Base-by-base conservation (phyloP, 2,329 filamentous ascomycete species). In the Colletotrichum simmondsii region DNA sequence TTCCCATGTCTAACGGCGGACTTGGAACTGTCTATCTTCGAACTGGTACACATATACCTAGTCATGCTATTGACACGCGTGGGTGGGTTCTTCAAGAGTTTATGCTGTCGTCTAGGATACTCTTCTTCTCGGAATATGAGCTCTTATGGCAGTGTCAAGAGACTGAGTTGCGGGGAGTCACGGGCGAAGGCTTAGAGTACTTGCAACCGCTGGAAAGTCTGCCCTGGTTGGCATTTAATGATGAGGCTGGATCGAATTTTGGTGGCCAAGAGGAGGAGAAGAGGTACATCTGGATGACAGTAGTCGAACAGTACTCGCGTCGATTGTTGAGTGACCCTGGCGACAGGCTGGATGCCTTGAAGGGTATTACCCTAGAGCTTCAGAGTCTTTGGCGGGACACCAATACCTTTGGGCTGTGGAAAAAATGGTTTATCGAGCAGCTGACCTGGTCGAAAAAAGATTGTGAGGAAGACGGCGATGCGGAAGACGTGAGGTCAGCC, bases 51-150 rank as follows among this genome's bases (percentile, higher is more conserved):
- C 6, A 73, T 63, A 37, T 6, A 1, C 68, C 71, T 1, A 32
- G 8, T 3, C 71, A 73, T 59, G 46, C 35, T 0, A n/a, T 76
- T 5, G 75, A 76, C 8, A 19, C 58, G 32, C 65, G 75, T 8
- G 75, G 74, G 1, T 77, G 75, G 75, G 68, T 71, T 7, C 59
- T 76, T 0, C 75, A 77, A 22, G 75, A 77, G 59, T 75, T 42
- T 19, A 67, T 77, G 35, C 65, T 77, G 0, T 76, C 75, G 1
- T 73, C 75, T 16, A 19, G 75, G 30, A n/a, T 76, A 35, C 67
- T 77, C 2, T 52, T 75, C 2, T 76, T 76, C 26, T 72, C 68
- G 7, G 71, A 73, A 58, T 72, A 67, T 11, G 73, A 76, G 14
- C 59, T 76, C 2, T 68, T 76, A 0, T 76, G 75, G 75, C 75